phyloP scores from a whole-genome alignment of 2,329 filamentous ascomycete genomes.

The Stenocarpella maydis region DNA sequence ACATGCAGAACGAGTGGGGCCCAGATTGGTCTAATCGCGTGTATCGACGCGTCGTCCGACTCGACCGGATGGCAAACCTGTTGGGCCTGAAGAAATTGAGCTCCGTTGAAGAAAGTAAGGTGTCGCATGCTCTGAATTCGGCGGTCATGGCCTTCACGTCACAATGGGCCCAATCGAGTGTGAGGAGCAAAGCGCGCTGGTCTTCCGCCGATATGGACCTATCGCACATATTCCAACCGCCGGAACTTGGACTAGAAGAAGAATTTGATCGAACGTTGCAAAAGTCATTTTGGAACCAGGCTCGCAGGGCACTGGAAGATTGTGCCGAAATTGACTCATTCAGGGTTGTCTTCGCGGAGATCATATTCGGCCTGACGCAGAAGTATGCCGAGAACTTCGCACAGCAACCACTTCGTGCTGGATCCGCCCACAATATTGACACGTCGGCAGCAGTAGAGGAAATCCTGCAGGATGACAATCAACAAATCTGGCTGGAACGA shows the following conservation, averaged over 20 bases:
- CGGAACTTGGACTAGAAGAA: constrained; percentile 38
- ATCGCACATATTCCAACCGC: background rate
- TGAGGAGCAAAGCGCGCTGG: constrained; percentile 37
- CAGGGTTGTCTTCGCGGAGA: constrained; percentile 48
- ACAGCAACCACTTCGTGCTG: constrained; percentile 16
- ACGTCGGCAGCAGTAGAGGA: constrained; percentile 30
- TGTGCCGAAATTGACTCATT: constrained; percentile 48
- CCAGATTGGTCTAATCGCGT: constrained; percentile 57
- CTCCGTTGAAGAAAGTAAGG: constrained; percentile 51
- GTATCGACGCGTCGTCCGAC: constrained; percentile 56
- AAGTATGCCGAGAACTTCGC: constrained; percentile 34
- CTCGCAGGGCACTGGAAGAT: constrained; percentile 47
- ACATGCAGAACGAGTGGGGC: constrained; percentile 44
- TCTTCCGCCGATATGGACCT: background rate
- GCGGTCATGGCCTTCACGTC: constrained; percentile 62
- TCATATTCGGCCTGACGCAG: constrained; percentile 50
- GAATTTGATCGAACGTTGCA: constrained; percentile 51
- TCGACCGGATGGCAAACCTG: constrained; percentile 54
- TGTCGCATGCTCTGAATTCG: constrained; percentile 55
- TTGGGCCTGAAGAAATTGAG: constrained; percentile 52
- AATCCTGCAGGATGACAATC: constrained; percentile 26
- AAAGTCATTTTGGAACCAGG: constrained; percentile 49
- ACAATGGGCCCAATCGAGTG: constrained; percentile 56
- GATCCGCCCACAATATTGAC: constrained; percentile 1
- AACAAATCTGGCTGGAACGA: constrained; percentile 34